Evolutionary conservation across 768 basidiomycete species (phyloP).

Genomic region (Lentinula guzmanii): DNA sequence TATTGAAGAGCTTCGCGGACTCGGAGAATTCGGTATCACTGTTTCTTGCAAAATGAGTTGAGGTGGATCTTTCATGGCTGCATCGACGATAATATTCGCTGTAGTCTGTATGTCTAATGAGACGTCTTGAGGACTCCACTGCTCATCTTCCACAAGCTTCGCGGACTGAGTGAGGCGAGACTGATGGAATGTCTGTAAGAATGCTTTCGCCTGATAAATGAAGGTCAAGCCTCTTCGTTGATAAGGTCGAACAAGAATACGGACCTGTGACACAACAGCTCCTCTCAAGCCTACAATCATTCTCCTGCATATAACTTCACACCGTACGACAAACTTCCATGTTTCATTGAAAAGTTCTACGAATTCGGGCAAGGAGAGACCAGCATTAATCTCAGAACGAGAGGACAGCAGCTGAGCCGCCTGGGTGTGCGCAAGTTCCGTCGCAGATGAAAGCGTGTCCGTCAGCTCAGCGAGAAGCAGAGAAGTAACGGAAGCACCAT

Average conservation of each 20-base stretch:
- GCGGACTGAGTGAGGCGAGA: conserved; percentile 72
- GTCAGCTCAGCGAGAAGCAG: conserved; percentile 59
- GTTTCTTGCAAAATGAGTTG: conserved; percentile 44
- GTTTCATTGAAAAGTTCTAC: conserved; percentile 75
- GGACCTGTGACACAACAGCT: conserved; percentile 75
- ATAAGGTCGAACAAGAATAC: conserved; percentile 10
- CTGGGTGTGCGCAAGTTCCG: conserved; percentile 82
- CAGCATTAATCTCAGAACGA: conserved; percentile 75
- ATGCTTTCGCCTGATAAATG: conserved; percentile 67
- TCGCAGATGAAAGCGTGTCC: conserved; percentile 73
- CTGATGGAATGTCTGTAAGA: conserved; percentile 84
- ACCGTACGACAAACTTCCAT: conserved; percentile 86
- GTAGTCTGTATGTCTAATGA: conserved; percentile 57
- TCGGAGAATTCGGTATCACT: conserved; percentile 11
- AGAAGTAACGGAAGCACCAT: background rate
- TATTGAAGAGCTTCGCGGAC: conserved; percentile 5
- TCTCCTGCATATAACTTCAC: conserved; percentile 76
- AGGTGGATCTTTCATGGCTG: conserved; percentile 76
- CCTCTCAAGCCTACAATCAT: conserved; percentile 95
- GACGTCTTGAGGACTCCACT: conserved; percentile 84
- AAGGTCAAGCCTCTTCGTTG: background rate
- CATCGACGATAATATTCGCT: conserved; percentile 70
- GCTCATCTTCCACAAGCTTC: conserved; percentile 91
- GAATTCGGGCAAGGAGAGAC: conserved; percentile 69
- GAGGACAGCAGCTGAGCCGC: conserved; percentile 72